Evolutionary conservation across 108 stramenopile genomes (phyloP).

Genomic region (Aurantiochytrium sp.): DNA sequence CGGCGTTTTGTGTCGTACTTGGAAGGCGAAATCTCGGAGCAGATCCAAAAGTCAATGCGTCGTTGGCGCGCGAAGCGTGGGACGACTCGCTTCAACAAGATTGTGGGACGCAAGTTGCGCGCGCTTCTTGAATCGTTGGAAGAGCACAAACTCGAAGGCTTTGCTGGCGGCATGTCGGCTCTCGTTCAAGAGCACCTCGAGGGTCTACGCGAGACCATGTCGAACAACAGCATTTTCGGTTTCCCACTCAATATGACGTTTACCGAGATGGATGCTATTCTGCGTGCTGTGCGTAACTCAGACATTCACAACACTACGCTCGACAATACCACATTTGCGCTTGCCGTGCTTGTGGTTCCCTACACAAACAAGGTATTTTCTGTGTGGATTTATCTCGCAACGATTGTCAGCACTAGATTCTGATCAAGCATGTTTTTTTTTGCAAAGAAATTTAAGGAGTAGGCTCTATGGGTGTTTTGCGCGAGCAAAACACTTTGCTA

Average conservation of each 20-base stretch:
- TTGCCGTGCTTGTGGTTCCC: conserved; percentile 35
- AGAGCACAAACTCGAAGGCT: not conserved
- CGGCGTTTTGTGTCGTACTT: not conserved
- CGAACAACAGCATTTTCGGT: conserved; percentile 8
- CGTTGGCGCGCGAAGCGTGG: not conserved
- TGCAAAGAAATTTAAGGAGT: no score
- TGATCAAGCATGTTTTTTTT: not conserved
- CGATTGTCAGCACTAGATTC: conserved; percentile 17
- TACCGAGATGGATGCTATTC: conserved; percentile 36
- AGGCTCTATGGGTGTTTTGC: no score
- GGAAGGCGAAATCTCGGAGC: not conserved
- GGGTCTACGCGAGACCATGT: not conserved
- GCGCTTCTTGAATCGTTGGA: conserved; percentile 1
- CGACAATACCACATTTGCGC: conserved; percentile 42
- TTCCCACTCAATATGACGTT: conserved; percentile 44
- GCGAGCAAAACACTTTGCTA: no score
- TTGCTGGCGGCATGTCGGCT: not conserved
- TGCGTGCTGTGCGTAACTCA: conserved; percentile 28
- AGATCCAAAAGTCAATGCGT: not conserved
- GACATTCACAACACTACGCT: conserved; percentile 37
- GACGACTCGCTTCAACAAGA: not conserved
- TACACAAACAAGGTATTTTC: conserved; percentile 40
- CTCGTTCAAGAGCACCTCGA: not conserved
- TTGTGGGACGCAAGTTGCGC: not conserved
- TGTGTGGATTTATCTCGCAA: conserved; percentile 47